phyloP scores from a whole-genome alignment of 1,139 yeast genomes.

The Scheffersomyces titani region DNA sequence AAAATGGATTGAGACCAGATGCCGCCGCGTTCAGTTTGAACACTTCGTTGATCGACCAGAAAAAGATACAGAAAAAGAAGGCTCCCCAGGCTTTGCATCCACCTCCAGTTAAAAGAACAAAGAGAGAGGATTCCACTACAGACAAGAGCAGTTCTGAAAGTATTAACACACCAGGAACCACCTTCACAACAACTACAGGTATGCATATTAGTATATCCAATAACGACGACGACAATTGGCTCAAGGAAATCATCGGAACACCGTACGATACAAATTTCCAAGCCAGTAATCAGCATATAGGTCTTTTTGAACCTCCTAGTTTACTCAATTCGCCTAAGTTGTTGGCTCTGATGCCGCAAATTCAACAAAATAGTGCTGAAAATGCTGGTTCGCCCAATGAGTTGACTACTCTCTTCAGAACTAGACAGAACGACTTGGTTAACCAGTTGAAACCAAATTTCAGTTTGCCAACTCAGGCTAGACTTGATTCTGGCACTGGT shows the following conservation, averaged over 20 bases:
- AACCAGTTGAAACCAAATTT: conserved; percentile 31
- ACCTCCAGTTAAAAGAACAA: conserved; percentile 2
- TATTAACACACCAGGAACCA: conserved; percentile 4
- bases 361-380: not conserved
- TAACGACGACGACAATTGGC: conserved; percentile 54
- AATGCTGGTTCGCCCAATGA: conserved; percentile 20
- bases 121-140: conserved; percentile 1
- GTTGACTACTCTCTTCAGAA: conserved; percentile 55
- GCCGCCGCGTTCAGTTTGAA: conserved; percentile 5
- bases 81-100: not conserved
- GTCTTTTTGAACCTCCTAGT: conserved; percentile 35
- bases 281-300: conserved; percentile 55
- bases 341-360: conserved; percentile 1
- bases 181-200: conserved; percentile 9
- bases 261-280: conserved; percentile 60
- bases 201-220: conserved; percentile 13
- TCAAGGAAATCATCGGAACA: conserved; percentile 63
- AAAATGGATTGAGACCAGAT: conserved; percentile 1
- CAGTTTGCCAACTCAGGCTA: conserved; percentile 3
- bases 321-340: conserved; percentile 14
- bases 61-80: conserved; percentile 5
- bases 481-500: not conserved
- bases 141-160: conserved; percentile 5
- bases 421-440: conserved; percentile 62
- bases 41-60: conserved; percentile 2